A percentile compares a stretch with the other conserved stretches of the same genome.
phyloP scores from a whole-genome alignment of 1,284 basidiomycete species.

The Erythrobasidium hasegawianum region DNA sequence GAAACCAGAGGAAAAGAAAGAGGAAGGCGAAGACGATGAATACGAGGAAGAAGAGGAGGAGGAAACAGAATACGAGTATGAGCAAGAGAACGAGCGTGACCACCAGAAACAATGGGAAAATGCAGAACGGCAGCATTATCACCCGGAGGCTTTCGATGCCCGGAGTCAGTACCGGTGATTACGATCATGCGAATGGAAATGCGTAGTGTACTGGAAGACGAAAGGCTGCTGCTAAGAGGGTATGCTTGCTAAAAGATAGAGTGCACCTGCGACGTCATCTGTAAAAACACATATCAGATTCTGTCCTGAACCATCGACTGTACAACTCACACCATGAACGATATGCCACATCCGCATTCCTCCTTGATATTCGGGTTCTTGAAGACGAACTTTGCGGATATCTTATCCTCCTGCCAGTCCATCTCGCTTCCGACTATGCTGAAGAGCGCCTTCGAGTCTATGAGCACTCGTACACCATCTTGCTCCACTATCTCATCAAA shows the following conservation, averaged over 20 bases:
- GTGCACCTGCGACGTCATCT: no score
- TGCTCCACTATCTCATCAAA: conserved; percentile 98
- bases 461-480: conserved; percentile 86
- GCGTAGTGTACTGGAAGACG: neutral
- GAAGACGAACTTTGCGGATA: conserved; percentile 91
- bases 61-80: neutral
- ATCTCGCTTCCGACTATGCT: conserved; percentile 98
- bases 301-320: neutral
- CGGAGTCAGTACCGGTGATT: neutral
- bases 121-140: neutral
- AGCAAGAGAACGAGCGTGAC: conserved; percentile 4
- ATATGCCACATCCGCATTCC: conserved; percentile 91
- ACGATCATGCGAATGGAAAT: neutral
- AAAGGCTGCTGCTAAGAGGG: neutral
- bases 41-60: neutral
- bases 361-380: conserved; percentile 69
- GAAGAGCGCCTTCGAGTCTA: conserved; percentile 96
- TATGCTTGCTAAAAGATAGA: neutral
- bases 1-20: neutral
- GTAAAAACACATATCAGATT: neutral
- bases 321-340: conserved; percentile 8
- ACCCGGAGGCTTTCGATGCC: neutral
- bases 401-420: conserved; percentile 92
- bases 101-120: neutral
- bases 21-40: neutral